Evolutionary conservation across 345 rosid genomes (phyloP).

Genomic region (Carallia pectinifolia): DNA sequence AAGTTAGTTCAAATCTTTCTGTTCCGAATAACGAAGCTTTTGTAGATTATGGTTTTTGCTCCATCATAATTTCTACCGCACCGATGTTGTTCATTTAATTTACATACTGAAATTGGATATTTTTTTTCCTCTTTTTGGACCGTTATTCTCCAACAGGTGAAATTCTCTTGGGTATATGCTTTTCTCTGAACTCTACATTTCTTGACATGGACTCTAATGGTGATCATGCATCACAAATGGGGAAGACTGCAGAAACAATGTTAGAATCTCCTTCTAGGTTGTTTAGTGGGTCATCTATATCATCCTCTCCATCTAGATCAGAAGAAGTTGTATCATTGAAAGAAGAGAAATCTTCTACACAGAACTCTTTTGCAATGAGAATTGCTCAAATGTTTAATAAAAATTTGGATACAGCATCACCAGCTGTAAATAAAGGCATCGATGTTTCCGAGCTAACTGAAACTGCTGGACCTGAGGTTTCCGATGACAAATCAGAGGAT

Average conservation of each 20-base stretch:
- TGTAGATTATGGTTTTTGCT: background rate
- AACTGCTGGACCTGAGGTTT: slow-evolving; percentile 34
- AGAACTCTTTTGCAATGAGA: slow-evolving; percentile 59
- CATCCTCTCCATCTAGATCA: slow-evolving; percentile 42
- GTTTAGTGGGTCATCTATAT: slow-evolving; percentile 34
- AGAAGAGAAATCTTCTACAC: slow-evolving; percentile 52
- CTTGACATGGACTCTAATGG: slow-evolving; percentile 32
- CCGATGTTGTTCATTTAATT: background rate
- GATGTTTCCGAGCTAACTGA: slow-evolving; percentile 54
- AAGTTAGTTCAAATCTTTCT: too few relatives aligned
- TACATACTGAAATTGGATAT: slow-evolving; percentile 10
- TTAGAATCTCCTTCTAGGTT: slow-evolving; percentile 41
- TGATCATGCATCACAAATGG: slow-evolving; percentile 33
- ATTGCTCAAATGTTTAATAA: slow-evolving; percentile 83
- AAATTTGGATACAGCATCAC: slow-evolving; percentile 38
- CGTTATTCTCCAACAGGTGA: slow-evolving; percentile 51
- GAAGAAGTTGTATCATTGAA: slow-evolving; percentile 50
- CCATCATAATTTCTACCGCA: background rate
- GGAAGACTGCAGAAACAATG: slow-evolving; percentile 35
- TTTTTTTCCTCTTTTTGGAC: slow-evolving; percentile 12
- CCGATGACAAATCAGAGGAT: slow-evolving; percentile 49
- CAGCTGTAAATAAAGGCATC: slow-evolving; percentile 29
- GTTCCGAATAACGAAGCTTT: background rate
- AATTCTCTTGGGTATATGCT: slow-evolving; percentile 64
- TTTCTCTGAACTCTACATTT: slow-evolving; percentile 52